phyloP scores from a whole-genome alignment of 1,139 yeast genomes.

The Zygosaccharomyces pseudobailii region DNA sequence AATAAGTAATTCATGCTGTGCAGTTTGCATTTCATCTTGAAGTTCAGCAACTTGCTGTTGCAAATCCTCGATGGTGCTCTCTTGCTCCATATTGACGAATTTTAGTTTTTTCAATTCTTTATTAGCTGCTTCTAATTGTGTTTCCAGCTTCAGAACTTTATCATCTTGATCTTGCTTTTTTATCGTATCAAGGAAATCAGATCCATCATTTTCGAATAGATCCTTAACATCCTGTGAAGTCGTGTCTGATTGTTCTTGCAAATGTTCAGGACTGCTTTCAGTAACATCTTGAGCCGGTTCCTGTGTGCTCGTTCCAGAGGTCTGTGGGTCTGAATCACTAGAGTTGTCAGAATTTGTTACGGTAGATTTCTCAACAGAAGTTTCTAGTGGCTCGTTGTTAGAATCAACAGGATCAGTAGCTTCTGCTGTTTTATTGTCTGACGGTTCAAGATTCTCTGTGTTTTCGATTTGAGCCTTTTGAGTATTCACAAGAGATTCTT shows the following conservation, averaged over 20 bases:
- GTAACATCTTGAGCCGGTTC: neutral
- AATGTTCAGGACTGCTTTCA: neutral
- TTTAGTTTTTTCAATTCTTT: conserved; percentile 37
- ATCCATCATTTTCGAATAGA: conserved; percentile 6
- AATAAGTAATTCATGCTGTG: conserved; percentile 26
- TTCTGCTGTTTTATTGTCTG: neutral
- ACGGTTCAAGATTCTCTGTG: neutral
- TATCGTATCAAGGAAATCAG: conserved; percentile 32
- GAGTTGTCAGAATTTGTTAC: too few species aligned
- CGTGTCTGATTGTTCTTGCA: neutral
- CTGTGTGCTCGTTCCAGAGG: too few species aligned
- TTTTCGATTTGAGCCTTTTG: conserved; percentile 7
- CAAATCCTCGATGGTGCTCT: conserved; percentile 39
- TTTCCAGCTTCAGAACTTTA: conserved; percentile 26
- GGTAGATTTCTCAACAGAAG: neutral
- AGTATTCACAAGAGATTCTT: neutral
- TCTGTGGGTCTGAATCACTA: too few species aligned
- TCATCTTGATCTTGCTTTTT: conserved; percentile 29
- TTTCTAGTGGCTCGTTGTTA: neutral
- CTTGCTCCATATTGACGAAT: conserved; percentile 45
- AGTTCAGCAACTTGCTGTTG: conserved; percentile 34
- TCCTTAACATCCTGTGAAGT: neutral
- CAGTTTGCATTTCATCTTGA: conserved; percentile 28
- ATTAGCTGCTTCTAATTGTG: conserved; percentile 31
- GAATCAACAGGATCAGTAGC: neutral